Base-by-base conservation (phyloP, 2,329 filamentous ascomycete genomes). In the Cordyceps militaris region DNA sequence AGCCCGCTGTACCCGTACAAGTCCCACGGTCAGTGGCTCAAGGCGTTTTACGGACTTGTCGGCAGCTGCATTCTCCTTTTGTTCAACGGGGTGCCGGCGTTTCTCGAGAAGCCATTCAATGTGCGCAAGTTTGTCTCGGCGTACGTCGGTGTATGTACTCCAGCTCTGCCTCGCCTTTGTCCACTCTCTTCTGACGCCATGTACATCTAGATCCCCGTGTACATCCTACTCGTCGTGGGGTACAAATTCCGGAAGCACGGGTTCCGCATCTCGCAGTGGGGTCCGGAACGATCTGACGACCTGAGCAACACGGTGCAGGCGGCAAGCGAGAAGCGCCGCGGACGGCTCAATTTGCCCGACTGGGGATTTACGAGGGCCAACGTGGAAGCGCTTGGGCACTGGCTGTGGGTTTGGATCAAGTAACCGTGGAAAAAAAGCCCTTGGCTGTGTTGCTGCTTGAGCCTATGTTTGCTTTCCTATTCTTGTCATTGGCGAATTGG, bases 351-450 rank as follows among this genome's bases (percentile, higher is more conserved):
- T 57, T 67, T 73, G 42, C 67, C 68, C 8, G 71, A 72, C 21
- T 62, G 66, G 34, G 67, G 67, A 1, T 63, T 71, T 24, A 71
- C 69, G 16, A 66, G 61, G 54, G 64, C 67, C 10, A 73, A 73
- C 58, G 38, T 61, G 34, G 32, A 44, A 14, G 64, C 63, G 1
- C 68, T 74, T 49, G 32, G 67, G 5, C 52, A 62, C 11, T 74
- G 71, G 71, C 38, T 74, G 40, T 72, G 69, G 71, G 69, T 69
- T 26, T 74, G 71, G 71, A 63, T 68, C 59, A 73, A 71, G 52
- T 74, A 66, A 46, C 2, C 11, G 1, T 21, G 28, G 16, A 19
- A 2, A 10, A 2, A 11, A 13, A 3, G 30, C 16, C 4, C n/a
- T n/a, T n/a, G 4, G 7, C n/a, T 28, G 6, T 42, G 23, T 30